Base-by-base conservation (phyloP, 495 filamentous ascomycete species). In the Choiromyces venosus region DNA sequence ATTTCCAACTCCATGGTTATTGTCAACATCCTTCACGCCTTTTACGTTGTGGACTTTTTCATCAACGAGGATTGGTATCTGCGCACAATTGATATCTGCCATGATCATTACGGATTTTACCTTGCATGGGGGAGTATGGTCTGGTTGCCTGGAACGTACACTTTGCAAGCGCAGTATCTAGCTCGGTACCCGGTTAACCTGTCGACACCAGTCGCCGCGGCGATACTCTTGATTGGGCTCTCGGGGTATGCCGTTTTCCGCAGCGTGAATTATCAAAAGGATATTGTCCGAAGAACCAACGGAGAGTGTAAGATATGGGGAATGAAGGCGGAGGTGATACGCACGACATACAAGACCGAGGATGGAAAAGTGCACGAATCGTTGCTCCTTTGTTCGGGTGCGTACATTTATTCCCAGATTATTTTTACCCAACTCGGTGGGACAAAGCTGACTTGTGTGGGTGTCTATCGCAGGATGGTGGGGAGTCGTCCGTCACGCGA, bases 91-190 rank as follows among this genome's bases (percentile, higher is more conserved):
- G 85, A 87, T 71, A 87, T 87, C 44, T 81, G 78, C 33, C 85
- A 86, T 65, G 85, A 87, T 66, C 85, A 86, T 74, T 87, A 86
- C 72, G 85, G 85, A 2, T 87, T 86, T 79, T 86, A 86, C 76
- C 82, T 86, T 9, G 83, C 82, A 33, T 87, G 83, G 83, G 85
- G 85, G 38, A 83, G 81, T 44, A 80, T 84, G 33, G 83, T 83
- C 40, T 85, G 82, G 78, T 75, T 87, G 12, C 85, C 85, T 3
- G 80, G 78, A 8, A 73, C 84, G 21, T 87, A 87, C 79, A 86
- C 85, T 18, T 78, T 85, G 12, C 85, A 86, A 76, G 83, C 84
- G 4, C 85, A 87, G 69, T 87, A 84, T 71, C 79, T 87, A 10
- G 84, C 84, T 46, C 74, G 78, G 21, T 81, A 85, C 69, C 85